These are phyloP conservation scores for Colletotrichum tofieldiae DNA, from an alignment of 2,329 filamentous ascomycete genomes.

Conservation along the genomic window DNA sequence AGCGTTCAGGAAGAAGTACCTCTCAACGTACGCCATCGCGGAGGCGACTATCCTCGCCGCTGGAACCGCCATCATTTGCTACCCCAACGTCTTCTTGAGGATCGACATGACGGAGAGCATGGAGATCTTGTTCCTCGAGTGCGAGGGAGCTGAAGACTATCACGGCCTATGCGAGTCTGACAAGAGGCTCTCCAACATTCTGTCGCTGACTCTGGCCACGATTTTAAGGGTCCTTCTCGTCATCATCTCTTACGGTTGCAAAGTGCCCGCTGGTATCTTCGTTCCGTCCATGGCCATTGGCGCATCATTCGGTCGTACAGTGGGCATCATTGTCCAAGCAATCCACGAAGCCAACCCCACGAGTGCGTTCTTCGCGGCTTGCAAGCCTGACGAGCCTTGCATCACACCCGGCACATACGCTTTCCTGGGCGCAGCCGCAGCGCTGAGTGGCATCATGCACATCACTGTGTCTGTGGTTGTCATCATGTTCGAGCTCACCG, in stretches of 20 bases:
- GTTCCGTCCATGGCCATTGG: slow-evolving; percentile 98
- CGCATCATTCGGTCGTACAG: slow-evolving; percentile 90
- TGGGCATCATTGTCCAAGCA: slow-evolving; percentile 95
- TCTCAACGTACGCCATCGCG: slow-evolving; percentile 85
- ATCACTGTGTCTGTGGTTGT: slow-evolving; percentile 97
- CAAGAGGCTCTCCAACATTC: slow-evolving; percentile 83
- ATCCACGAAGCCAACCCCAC: slow-evolving; percentile 87
- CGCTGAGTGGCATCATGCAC: slow-evolving; percentile 97
- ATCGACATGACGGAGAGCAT: slow-evolving; percentile 99
- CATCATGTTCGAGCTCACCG: slow-evolving; percentile 99
- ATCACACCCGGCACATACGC: slow-evolving; percentile 98
- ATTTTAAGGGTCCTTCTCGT: slow-evolving; percentile 86
- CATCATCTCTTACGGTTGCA: slow-evolving; percentile 97
- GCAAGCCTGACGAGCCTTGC: slow-evolving; percentile 91
- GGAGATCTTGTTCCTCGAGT: slow-evolving; percentile 97
- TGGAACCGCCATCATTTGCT: slow-evolving; percentile 92
- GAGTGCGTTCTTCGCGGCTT: slow-evolving; percentile 89
- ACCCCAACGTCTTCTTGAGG: slow-evolving; percentile 93
- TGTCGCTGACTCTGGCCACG: slow-evolving; percentile 85
- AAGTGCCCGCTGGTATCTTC: slow-evolving; percentile 97
- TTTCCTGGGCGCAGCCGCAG: slow-evolving; percentile 92
- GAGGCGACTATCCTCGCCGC: slow-evolving; percentile 89
- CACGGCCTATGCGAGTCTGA: slow-evolving; percentile 87
- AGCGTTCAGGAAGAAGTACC: slow-evolving; percentile 93
- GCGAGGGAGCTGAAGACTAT: slow-evolving; percentile 90